Conservation (phyloP, 768 basidiomycete genomes). For the Mycena kentingensis region DNA sequence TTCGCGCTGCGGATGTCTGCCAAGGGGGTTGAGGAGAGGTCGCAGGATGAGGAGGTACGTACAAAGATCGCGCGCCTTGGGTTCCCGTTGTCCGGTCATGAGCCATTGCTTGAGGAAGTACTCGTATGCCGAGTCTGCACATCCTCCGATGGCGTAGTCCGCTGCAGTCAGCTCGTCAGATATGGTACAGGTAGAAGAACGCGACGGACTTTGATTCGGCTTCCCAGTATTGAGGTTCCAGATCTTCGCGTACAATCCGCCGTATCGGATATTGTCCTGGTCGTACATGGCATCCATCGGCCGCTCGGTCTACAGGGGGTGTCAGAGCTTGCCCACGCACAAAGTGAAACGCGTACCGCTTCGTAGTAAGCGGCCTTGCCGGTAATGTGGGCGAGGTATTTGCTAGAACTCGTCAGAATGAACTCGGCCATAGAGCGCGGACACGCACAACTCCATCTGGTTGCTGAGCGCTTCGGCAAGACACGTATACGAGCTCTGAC, state of each 20-base stretch:
- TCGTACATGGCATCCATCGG: slow-evolving; percentile 31
- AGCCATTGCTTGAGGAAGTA: slow-evolving; percentile 73
- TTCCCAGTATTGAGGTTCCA: slow-evolving; percentile 14
- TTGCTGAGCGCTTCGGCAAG: slow-evolving; percentile 48
- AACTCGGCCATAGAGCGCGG: not conserved
- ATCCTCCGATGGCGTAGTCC: slow-evolving; percentile 54
- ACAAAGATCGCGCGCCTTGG: slow-evolving; percentile 58
- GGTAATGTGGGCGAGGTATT: slow-evolving; percentile 52
- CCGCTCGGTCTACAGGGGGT: slow-evolving; percentile 23
- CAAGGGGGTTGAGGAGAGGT: slow-evolving; percentile 32
- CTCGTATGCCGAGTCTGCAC: slow-evolving; percentile 68
- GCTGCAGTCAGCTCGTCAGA: slow-evolving; percentile 26
- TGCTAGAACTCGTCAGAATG: slow-evolving; percentile 27
- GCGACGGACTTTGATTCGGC: slow-evolving; percentile 9
- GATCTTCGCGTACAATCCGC: slow-evolving; percentile 14
- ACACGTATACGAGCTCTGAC: slow-evolving; percentile 7
- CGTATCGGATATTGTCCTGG: slow-evolving; percentile 23
- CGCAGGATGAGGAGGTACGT: slow-evolving; percentile 34
- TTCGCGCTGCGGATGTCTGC: slow-evolving; percentile 50
- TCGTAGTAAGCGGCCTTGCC: slow-evolving; percentile 41
- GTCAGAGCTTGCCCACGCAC: not conserved
- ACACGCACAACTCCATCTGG: slow-evolving; percentile 43
- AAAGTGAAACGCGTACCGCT: slow-evolving; percentile 21
- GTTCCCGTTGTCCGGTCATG: slow-evolving; percentile 55
- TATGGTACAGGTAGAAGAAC: not conserved